Conservation (phyloP, 2,329 filamentous ascomycete species). For the Xylariaceae sp. region DNA sequence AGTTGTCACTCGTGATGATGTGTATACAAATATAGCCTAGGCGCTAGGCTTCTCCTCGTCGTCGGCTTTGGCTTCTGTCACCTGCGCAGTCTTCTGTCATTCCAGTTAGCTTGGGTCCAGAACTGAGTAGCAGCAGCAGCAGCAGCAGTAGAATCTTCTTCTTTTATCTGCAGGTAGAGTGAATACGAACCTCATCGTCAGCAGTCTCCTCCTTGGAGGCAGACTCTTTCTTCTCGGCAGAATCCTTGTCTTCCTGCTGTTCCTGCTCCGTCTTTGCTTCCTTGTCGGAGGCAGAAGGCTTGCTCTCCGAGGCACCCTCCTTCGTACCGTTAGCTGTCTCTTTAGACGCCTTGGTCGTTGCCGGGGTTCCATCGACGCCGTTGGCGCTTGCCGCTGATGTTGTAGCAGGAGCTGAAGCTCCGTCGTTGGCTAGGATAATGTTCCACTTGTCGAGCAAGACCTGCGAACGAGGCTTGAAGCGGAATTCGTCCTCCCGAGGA, state of each 20-base stretch:
- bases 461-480: conserved; percentile 81
- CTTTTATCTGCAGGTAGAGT: no score
- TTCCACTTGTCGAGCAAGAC: conserved; percentile 85
- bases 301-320: conserved; percentile 20
- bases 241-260: conserved; percentile 40
- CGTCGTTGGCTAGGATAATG: conserved; percentile 64
- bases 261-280: conserved; percentile 27
- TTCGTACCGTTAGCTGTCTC: conserved; percentile 30
- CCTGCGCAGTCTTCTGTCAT: conserved; percentile 12
- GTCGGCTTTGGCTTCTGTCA: background rate
- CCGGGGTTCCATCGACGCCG: conserved; percentile 44
- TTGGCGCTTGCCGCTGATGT: conserved; percentile 35
- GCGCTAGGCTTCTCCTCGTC: conserved; percentile 5
- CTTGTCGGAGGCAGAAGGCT: conserved; percentile 27
- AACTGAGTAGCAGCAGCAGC: background rate
- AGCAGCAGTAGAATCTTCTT: background rate
- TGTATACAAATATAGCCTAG: conserved; percentile 5
- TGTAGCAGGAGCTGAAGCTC: conserved; percentile 34
- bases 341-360: conserved; percentile 28
- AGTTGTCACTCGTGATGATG: background rate
- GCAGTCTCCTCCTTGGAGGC: conserved; percentile 20
- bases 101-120: conserved; percentile 6
- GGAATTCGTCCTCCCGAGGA: conserved; percentile 80
- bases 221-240: conserved; percentile 33
- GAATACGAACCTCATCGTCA: conserved; percentile 32